Percentiles rank a stretch among this genome's conserved stretches.
These are phyloP conservation scores for Debaryomyces tyrocola DNA, from an alignment of 805 yeast species.

Conservation along the genomic window DNA sequence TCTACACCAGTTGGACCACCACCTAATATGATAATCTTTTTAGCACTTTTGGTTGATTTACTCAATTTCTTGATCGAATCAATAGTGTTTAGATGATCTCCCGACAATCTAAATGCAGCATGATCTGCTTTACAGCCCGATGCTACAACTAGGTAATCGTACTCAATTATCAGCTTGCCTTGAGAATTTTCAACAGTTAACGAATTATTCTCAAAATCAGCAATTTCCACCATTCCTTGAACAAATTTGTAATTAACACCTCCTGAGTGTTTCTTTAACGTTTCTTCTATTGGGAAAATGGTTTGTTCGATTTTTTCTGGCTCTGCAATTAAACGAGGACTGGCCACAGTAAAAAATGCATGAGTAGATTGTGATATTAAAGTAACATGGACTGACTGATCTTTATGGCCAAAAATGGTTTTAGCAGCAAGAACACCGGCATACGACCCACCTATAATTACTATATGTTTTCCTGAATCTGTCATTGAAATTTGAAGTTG, in stretches of 20 bases:
- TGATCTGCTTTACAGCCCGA: constrained; percentile 25
- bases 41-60: constrained; percentile 17
- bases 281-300: constrained; percentile 16
- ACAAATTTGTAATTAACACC: constrained; percentile 17
- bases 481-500: background rate
- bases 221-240: constrained; percentile 22
- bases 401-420: constrained; percentile 10
- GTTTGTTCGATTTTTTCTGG: constrained; percentile 17
- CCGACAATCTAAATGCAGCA: constrained; percentile 26
- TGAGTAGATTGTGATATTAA: constrained; percentile 24
- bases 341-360: constrained; percentile 24
- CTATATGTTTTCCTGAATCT: constrained; percentile 12
- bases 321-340: constrained; percentile 35
- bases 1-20: constrained; percentile 44
- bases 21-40: constrained; percentile 36
- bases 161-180: constrained; percentile 8
- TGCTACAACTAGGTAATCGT: constrained; percentile 37
- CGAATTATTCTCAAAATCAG: constrained; percentile 23
- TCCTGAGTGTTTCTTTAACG: constrained; percentile 14
- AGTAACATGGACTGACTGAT: constrained; percentile 17
- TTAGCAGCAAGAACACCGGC: constrained; percentile 31
- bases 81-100: constrained; percentile 13
- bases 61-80: constrained; percentile 16
- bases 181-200: constrained; percentile 14
- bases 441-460: constrained; percentile 39